Evolutionary conservation across 2,329 filamentous ascomycete genomes (phyloP).

Genomic region (Alternaria arborescens): DNA sequence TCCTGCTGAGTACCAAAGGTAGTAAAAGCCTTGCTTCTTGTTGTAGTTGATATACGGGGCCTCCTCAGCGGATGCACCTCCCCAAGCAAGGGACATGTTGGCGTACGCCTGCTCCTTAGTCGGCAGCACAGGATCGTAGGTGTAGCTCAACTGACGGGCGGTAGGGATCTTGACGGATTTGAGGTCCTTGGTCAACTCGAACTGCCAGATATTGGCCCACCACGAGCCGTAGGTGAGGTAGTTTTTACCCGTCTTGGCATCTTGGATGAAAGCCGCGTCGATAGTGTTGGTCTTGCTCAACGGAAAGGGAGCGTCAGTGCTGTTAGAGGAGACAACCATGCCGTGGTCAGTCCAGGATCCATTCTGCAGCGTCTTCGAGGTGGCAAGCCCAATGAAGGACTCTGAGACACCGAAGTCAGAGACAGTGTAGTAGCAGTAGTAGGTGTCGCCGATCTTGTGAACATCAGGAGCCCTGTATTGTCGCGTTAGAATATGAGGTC

Average conservation of each 20-base stretch:
- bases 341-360: slow-evolving; percentile 68
- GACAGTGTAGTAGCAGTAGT: slow-evolving; percentile 70
- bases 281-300: slow-evolving; percentile 52
- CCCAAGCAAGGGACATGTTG: slow-evolving; percentile 1
- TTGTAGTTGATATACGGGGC: slow-evolving; percentile 21
- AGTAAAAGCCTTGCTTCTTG: slow-evolving; percentile 50
- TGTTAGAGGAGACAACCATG: slow-evolving; percentile 49
- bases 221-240: slow-evolving; percentile 70
- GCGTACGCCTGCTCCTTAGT: slow-evolving; percentile 26
- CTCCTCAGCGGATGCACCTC: slow-evolving; percentile 1
- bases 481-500: background rate
- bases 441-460: slow-evolving; percentile 49
- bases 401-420: slow-evolving; percentile 65
- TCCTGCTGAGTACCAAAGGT: slow-evolving; percentile 3
- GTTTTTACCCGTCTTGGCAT: slow-evolving; percentile 41
- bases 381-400: slow-evolving; percentile 66
- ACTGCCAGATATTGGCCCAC: slow-evolving; percentile 54
- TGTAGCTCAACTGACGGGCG: slow-evolving; percentile 6
- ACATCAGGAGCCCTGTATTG: slow-evolving; percentile 24
- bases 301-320: slow-evolving; percentile 38
- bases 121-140: slow-evolving; percentile 14
- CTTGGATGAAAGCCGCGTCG: slow-evolving; percentile 54
- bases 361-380: slow-evolving; percentile 54
- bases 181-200: slow-evolving; percentile 6
- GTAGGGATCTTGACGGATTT: slow-evolving; percentile 7